A percentile compares a stretch with the other conserved stretches of the same genome.
Evolutionary conservation across 257 asterid genomes (phyloP).

Genomic region (Pogostemon cablin): DNA sequence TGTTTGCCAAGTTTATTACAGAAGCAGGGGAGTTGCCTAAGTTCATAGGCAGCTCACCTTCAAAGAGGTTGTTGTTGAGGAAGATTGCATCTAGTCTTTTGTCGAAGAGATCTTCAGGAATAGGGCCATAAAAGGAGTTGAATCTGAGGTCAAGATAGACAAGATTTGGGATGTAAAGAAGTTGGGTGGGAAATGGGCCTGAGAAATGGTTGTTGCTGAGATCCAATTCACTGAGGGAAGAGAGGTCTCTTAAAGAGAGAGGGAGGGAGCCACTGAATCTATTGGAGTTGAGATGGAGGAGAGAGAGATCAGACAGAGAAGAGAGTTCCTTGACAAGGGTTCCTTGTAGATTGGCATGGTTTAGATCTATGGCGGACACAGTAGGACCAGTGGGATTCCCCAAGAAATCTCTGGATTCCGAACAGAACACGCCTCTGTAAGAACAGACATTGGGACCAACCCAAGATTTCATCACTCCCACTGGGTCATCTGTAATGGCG

Average conservation of each 20-base stretch:
- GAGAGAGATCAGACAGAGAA: conserved; percentile 50
- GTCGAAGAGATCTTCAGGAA: conserved; percentile 72
- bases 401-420: conserved; percentile 51
- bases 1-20: conserved; percentile 78
- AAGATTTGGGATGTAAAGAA: conserved; percentile 60
- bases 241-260: conserved; percentile 42
- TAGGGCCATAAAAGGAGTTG: conserved; percentile 65
- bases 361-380: conserved; percentile 80
- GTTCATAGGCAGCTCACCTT: conserved; percentile 61
- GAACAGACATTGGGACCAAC: conserved; percentile 70
- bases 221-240: conserved; percentile 65
- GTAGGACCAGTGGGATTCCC: conserved; percentile 48
- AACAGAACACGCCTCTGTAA: conserved; percentile 75
- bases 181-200: conserved; percentile 62
- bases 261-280: conserved; percentile 71
- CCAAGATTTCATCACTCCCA: conserved; percentile 57
- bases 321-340: conserved; percentile 58
- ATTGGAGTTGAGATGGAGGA: conserved; percentile 79
- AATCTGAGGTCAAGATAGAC: conserved; percentile 75
- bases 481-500: conserved; percentile 72
- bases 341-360: conserved; percentile 73
- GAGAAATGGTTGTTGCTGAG: conserved; percentile 78
- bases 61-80: conserved; percentile 69
- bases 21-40: conserved; percentile 91
- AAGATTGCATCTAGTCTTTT: conserved; percentile 75